Conservation (phyloP, 2,329 filamentous ascomycete species). For the Trichoderma afroharzianum region DNA sequence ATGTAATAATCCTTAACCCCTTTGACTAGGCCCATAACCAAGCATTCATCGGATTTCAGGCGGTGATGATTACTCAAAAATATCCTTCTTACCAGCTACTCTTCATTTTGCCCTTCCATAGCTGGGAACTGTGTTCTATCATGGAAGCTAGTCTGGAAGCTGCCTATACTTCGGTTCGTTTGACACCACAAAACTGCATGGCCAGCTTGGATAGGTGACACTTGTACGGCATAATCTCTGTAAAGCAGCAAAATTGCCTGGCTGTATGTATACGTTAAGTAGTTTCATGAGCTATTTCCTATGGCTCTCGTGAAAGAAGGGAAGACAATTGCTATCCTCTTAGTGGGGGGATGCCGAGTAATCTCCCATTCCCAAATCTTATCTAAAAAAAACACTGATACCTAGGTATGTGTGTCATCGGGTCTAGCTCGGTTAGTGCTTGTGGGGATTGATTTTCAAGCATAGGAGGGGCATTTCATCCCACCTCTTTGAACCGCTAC, state of each 20-base stretch:
- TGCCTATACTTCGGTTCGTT: background rate
- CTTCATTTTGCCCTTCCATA: background rate
- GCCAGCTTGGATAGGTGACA: background rate
- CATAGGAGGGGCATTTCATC: slow-evolving; percentile 1
- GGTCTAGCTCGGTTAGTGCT: background rate
- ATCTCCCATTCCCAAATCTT: background rate
- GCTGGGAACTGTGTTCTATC: background rate
- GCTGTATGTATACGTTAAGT: background rate
- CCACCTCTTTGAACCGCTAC: background rate
- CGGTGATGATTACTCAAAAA: background rate
- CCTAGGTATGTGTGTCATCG: background rate
- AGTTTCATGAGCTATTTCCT: background rate
- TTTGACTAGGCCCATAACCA: background rate
- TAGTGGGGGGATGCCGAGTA: background rate
- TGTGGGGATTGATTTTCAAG: background rate
- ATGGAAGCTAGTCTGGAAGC: background rate
- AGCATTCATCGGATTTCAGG: background rate
- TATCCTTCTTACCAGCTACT: background rate
- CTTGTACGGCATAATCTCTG: background rate
- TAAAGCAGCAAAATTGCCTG: background rate
- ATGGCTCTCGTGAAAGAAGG: background rate
- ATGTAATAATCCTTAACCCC: background rate
- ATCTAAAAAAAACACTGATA: background rate
- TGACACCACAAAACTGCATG: background rate
- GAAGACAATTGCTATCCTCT: background rate